Evolutionary conservation across 805 yeast species (phyloP), one percentile per base, ranked within the genome.

Genomic region (Pichia scutulata): DNA sequence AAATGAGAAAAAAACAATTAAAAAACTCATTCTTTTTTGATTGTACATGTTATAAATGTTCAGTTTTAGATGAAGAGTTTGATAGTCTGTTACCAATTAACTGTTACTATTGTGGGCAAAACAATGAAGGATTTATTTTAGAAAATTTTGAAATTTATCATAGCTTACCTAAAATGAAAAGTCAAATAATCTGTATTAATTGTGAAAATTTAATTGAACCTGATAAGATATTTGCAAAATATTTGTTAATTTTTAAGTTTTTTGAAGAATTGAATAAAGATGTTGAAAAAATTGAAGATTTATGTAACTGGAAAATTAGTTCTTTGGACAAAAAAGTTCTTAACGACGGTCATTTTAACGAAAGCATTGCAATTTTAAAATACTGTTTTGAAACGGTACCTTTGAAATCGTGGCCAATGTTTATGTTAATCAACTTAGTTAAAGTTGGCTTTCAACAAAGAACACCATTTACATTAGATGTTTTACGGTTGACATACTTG

Each of bases 11-110:
- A 25, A 37, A 47, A n/a, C 56, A 58, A 18, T 53, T 71, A 71
- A 22, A 37, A 37, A 44, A 48, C 7, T 59, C 67, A 42, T 71
- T 61, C 50, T 68, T 59, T 48, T 71, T 72, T 46, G 39, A 56
- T 1, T 72, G 75, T 52, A 37, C 54, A n/a, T 71, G 76, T 53
- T 12, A 39, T 7, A 39, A 49, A 16, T 70, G 74, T 50, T n/a
- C 18, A 14, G 24, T 22, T 7, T 14, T 16, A 2, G 50, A 37
- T 9, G 21, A 46, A 7, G 45, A 46, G 6, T 46, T 48, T 39
- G 75, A 71, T 52, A 39, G 43, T 19, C 60, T 58, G 56, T 58
- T 69, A 39, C 61, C 68, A 13, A 52, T 62, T 24, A 48, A 46
- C 13, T 68, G 71, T 48, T 46, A 45, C 1, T 23, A 41, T 1